Conservation (phyloP, 805 yeast species). For the Candida morakotiae region DNA sequence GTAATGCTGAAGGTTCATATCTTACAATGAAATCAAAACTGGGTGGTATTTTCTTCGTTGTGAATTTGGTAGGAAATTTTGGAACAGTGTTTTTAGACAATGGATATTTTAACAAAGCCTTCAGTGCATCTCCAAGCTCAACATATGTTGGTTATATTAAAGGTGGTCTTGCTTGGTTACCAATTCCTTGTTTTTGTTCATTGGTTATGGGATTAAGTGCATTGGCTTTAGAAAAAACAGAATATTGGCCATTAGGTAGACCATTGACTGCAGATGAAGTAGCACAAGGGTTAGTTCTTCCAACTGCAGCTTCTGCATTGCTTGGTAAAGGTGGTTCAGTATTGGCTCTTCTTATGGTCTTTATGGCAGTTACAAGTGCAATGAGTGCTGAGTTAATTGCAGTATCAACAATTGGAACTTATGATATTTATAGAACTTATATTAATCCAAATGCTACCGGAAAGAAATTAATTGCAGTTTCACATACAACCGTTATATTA, state of each 20-base stretch:
- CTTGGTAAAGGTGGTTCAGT: conserved; percentile 89
- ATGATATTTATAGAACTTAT: conserved; percentile 80
- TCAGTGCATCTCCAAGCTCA: conserved; percentile 78
- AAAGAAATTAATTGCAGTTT: conserved; percentile 60
- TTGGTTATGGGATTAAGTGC: conserved; percentile 88
- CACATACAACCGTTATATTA: conserved; percentile 61
- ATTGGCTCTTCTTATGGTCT: conserved; percentile 71
- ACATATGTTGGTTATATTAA: conserved; percentile 83
- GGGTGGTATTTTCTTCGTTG: conserved; percentile 87
- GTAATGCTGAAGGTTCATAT: conserved; percentile 83
- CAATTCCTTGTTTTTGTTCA: conserved; percentile 79
- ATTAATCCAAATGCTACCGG: conserved; percentile 77
- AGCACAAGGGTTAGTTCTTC: conserved; percentile 74
- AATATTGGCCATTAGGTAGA: conserved; percentile 76
- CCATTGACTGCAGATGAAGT: conserved; percentile 65
- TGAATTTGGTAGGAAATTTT: conserved; percentile 82
- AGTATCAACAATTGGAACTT: conserved; percentile 79
- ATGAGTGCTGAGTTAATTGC: conserved; percentile 89
- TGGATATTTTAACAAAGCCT: conserved; percentile 87
- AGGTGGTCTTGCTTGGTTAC: conserved; percentile 91
- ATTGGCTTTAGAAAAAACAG: conserved; percentile 62
- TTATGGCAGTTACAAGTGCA: conserved; percentile 92
- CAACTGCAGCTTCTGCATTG: conserved; percentile 76
- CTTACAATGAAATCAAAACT: conserved; percentile 81
- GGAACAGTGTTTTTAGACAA: conserved; percentile 86